Conservation (phyloP, 306 rosid species). For the Corylus heterophylla region DNA sequence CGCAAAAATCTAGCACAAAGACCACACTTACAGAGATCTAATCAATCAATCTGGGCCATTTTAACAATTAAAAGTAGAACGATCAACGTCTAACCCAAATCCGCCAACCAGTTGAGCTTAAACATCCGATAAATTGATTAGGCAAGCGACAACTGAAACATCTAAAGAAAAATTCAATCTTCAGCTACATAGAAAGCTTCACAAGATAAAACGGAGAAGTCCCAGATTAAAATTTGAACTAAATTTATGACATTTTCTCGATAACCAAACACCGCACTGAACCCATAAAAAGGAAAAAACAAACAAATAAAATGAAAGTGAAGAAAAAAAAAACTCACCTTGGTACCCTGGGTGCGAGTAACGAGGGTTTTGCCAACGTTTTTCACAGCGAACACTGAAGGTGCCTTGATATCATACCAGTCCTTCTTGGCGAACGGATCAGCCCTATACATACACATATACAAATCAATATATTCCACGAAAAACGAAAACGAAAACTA, state of each 20-base stretch:
- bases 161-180: not conserved
- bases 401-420: constrained; percentile 95
- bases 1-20: not conserved
- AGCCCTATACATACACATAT: constrained; percentile 33
- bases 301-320: no score
- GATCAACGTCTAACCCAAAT: not conserved
- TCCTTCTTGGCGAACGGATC: constrained; percentile 99
- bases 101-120: not conserved
- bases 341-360: constrained; percentile 93
- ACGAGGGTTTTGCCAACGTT: constrained; percentile 92
- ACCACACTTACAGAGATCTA: not conserved
- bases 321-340: constrained; percentile 37
- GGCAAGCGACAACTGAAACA: not conserved
- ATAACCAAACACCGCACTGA: not conserved
- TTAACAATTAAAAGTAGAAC: not conserved
- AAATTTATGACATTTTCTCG: not conserved
- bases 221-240: not conserved
- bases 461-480: not conserved
- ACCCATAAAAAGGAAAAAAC: no score
- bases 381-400: constrained; percentile 62
- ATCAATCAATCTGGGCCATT: not conserved
- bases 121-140: not conserved
- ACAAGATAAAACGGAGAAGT: not conserved
- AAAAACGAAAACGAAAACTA: not conserved
- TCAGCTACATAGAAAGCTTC: not conserved